Conservation (phyloP, 345 rosid genomes). For the Gossypium stocksii region DNA sequence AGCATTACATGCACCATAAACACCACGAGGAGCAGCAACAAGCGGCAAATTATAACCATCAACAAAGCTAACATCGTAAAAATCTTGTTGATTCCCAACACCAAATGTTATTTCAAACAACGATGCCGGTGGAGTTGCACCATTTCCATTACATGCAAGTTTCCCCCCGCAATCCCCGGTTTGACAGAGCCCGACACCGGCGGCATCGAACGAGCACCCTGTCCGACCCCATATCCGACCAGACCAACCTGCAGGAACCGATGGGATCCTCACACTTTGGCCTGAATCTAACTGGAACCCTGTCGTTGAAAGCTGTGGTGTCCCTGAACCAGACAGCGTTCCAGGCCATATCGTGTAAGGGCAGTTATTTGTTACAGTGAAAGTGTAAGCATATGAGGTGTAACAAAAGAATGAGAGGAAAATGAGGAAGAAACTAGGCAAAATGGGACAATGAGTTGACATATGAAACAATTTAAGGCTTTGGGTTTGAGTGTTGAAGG, state of each 20-base stretch:
- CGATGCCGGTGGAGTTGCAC: constrained; percentile 79
- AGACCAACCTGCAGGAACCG: constrained; percentile 67
- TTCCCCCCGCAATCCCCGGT: constrained; percentile 83
- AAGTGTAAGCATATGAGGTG: constrained; percentile 39
- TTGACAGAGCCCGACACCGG: constrained; percentile 59
- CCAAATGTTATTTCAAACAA: constrained; percentile 81
- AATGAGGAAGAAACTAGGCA: constrained; percentile 24
- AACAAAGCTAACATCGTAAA: constrained; percentile 73
- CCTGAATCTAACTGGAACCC: constrained; percentile 69
- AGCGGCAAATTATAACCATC: constrained; percentile 87
- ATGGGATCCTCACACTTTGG: constrained; percentile 45
- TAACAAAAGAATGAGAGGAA: constrained; percentile 25
- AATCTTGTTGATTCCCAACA: constrained; percentile 46
- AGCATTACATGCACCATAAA: constrained; percentile 65
- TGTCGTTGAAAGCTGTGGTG: constrained; percentile 59
- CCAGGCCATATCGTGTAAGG: constrained; percentile 84
- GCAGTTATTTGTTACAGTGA: constrained; percentile 64
- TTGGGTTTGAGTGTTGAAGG: not conserved
- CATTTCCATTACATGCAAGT: constrained; percentile 68
- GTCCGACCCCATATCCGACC: constrained; percentile 94
- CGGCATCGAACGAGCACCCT: constrained; percentile 61
- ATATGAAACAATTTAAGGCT: not conserved
- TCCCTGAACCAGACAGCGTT: constrained; percentile 77
- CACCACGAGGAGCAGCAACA: constrained; percentile 60
- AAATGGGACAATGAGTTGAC: not conserved